Conservation (phyloP, 331 rosid genomes). For the Cydonia oblonga region DNA sequence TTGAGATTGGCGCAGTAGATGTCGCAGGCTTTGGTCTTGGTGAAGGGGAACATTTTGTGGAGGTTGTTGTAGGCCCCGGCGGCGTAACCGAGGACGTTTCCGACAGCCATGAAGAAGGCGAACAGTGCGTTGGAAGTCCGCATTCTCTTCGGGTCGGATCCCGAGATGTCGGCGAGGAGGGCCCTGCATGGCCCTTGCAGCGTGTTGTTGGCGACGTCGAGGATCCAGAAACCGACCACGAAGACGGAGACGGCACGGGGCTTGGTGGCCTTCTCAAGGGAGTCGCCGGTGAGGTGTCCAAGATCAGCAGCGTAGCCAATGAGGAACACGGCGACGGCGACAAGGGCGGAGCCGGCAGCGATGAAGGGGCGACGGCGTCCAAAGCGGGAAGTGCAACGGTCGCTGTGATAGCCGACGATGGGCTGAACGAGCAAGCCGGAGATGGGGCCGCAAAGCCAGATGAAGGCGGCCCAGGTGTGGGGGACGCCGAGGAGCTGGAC, state of each 20-base stretch:
- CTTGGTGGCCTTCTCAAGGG: background rate
- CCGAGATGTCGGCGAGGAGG: conserved; percentile 58
- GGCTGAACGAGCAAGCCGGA: conserved; percentile 85
- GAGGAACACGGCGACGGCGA: conserved; percentile 53
- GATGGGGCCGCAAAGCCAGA: conserved; percentile 92
- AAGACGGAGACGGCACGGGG: conserved; percentile 60
- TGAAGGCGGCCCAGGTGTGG: conserved; percentile 56
- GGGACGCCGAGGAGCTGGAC: conserved; percentile 70
- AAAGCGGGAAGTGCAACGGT: conserved; percentile 64
- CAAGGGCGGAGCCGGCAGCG: conserved; percentile 34
- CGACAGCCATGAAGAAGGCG: conserved; percentile 86
- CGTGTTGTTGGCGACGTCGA: conserved; percentile 92
- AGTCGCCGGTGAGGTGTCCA: conserved; percentile 54
- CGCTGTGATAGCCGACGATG: conserved; percentile 70
- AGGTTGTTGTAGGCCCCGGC: conserved; percentile 56
- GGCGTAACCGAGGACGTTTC: conserved; percentile 68
- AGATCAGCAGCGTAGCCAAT: conserved; percentile 83
- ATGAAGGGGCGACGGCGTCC: conserved; percentile 89
- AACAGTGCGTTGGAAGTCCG: conserved; percentile 38
- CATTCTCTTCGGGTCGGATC: conserved; percentile 34
- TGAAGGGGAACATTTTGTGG: conserved; percentile 49
- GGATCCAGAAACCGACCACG: conserved; percentile 82
- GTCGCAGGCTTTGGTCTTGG: conserved; percentile 56
- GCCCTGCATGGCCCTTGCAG: conserved; percentile 88
- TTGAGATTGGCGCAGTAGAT: conserved; percentile 71